phyloP scores from a whole-genome alignment of 2,329 filamentous ascomycete species.

The Phaeosphaeria sp. region DNA sequence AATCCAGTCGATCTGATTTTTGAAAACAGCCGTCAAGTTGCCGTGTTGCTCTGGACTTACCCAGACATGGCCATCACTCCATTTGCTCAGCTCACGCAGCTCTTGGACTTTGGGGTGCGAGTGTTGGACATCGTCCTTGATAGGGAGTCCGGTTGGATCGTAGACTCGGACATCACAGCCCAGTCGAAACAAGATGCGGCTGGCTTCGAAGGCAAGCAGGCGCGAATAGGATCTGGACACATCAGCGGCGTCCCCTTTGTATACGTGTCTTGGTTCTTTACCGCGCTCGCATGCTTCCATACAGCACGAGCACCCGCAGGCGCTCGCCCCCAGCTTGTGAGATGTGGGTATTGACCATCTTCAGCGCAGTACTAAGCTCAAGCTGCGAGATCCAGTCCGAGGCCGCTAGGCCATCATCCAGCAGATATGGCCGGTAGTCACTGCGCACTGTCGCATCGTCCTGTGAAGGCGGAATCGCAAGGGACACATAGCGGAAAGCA shows the following conservation, averaged over 20 bases:
- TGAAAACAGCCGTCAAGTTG: constrained; percentile 71
- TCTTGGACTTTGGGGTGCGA: constrained; percentile 68
- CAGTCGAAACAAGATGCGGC: constrained; percentile 67
- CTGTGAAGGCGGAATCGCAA: constrained; percentile 55
- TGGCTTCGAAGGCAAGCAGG: constrained; percentile 66
- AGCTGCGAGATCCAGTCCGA: constrained; percentile 66
- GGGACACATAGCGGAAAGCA: constrained; percentile 27
- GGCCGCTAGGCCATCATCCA: constrained; percentile 45
- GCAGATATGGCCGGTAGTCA: constrained; percentile 65
- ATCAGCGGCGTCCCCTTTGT: not conserved
- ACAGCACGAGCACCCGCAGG: constrained; percentile 66
- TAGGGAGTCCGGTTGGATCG: constrained; percentile 64
- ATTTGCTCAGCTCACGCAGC: constrained; percentile 65
- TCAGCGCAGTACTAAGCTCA: constrained; percentile 61
- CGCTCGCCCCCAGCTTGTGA: constrained; percentile 44
- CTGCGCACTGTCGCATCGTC: constrained; percentile 57
- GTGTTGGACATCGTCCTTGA: constrained; percentile 69
- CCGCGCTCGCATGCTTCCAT: constrained; percentile 63
- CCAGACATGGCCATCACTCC: constrained; percentile 74
- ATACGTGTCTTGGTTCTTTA: constrained; percentile 30
- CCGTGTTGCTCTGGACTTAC: constrained; percentile 72
- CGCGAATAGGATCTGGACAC: constrained; percentile 63
- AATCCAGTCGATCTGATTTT: constrained; percentile 76
- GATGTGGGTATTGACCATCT: constrained; percentile 60
- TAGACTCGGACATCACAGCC: constrained; percentile 72